Evolutionary conservation across 768 basidiomycete species (phyloP), one percentile per base, ranked within the genome.

Genomic region (Lactarius tabidus): DNA sequence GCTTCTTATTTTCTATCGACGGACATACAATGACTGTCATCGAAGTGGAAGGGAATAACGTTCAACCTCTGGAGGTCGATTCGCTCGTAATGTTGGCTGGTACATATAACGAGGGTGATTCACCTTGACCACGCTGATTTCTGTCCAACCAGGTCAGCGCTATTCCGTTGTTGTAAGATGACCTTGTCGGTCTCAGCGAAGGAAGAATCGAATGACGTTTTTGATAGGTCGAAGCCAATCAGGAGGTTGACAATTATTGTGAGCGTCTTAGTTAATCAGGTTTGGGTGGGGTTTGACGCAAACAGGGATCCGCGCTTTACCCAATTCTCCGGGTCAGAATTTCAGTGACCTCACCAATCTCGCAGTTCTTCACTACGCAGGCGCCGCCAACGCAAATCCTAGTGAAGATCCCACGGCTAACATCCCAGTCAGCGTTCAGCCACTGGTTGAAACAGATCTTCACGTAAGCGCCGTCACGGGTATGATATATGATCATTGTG

Each of bases 291-390:
- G 36, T 12, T 29, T 54, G 15, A 54, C 53, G 28, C 29, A 9
- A 31, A 12, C 29, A 55, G 54, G 57, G 57, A 23, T 58, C 28
- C 57, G 57, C 15, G 14, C 36, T 29, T 6, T 38, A 18, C 57
- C 57, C 17, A 26, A 54, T 61, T 68, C 31, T 43, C 5, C 14
- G 15, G 28, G 18, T 23, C n/a, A 8, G 39, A 26, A 17, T 38
- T 36, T 31, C 36, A 29, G 20, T 29, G 39, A 15, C 18, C 12
- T 41, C 43, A 54, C 58, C 54, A 70, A 70, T 36, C 58, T 39
- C 9, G 69, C 69, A 10, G 56, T 70, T 33, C 60, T 70, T 36
- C 69, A 57, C 38, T 70, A 70, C 15, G 23, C 48, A 26, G 23
- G 48, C 23, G 67, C 69, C 2, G 4, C 69, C 1, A 23, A 39